Base-by-base conservation (phyloP, 176 grass and related monocot genomes). In the Triticum urartu region DNA sequence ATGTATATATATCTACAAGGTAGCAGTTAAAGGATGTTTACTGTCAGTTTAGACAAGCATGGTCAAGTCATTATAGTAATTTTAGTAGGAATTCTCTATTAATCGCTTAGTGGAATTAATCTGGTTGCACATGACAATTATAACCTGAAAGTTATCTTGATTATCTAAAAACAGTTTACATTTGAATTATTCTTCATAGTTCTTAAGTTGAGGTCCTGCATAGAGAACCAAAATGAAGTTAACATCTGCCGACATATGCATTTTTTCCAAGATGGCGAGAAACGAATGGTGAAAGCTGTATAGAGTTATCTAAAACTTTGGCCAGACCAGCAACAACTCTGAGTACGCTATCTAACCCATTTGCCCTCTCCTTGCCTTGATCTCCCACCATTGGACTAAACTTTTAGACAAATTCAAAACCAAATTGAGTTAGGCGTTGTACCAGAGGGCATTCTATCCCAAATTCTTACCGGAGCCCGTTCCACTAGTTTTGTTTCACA, bases 1-100 rank as follows among this genome's bases (percentile, higher is more conserved):
- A 70, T 88, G 86, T 85, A 85, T 81, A 85, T 77, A 85, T 50
- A 28, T 48, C 33, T 48, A 30, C 38, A 56, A 64, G 38, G 14
- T 75, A 70, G 30, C 70, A 66, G 36, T 28, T 64, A 7, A 76
- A 76, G 39, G 18, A 48, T 75, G 25, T 50, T 84, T 74, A 47
- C 36, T 17, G 56, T 60, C 20, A 22, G 25, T 64, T 64, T 82
- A 87, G 79, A 82, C 11, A 13, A 0, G 11, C 33, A 81, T 67
- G 5, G 33, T 59, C 54, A 59, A 59, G 54, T 81, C 48, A 38
- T 35, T 35, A 11, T 43, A 72, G 15, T 24, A 58, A 25, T 86
- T 52, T 64, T 4, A 59, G 11, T 54, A 90, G 28, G 7, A n/a
- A 0, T 7, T 59, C 13, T 70, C 7, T 70, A 15, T 10, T 30